Conservation (phyloP, 441 rosid species). For the Pelargonium cotyledonis region DNA sequence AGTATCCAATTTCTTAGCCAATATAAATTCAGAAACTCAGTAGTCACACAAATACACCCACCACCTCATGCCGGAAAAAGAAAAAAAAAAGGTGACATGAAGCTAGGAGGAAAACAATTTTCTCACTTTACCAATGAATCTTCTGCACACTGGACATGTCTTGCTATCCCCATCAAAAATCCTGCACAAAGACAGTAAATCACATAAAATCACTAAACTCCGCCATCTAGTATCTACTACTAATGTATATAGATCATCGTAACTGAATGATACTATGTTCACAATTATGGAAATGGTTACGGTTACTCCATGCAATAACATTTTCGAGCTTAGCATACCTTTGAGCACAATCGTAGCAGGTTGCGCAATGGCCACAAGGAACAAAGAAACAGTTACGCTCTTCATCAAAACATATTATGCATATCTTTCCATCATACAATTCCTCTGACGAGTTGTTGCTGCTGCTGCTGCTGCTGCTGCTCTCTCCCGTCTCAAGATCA, state of each 20-base stretch:
- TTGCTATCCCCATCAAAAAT: conserved; percentile 29
- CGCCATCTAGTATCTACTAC: no score
- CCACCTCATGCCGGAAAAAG: no score
- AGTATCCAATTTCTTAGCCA: no score
- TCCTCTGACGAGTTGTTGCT: conserved; percentile 26
- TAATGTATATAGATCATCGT: not conserved
- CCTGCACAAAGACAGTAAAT: conserved; percentile 25
- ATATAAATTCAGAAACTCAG: no score
- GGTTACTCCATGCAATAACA: not conserved
- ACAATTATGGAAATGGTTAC: no score
- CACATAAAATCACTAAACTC: no score
- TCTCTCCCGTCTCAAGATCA: conserved; percentile 31
- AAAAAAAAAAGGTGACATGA: no score
- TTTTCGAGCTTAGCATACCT: conserved; percentile 18
- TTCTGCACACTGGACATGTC: conserved; percentile 33
- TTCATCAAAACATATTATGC: conserved; percentile 37
- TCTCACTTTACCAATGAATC: conserved; percentile 29
- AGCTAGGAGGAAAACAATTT: conserved; percentile 28
- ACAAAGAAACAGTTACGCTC: conserved; percentile 39
- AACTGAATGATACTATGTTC: no score
- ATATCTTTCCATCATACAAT: conserved; percentile 29
- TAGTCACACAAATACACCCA: no score
- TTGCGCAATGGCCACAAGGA: conserved; percentile 40
- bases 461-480: no score
- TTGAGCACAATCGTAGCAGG: conserved; percentile 32